These are phyloP conservation scores for Beauveria sp. DNA, from an alignment of 2,329 filamentous ascomycete species.

Conservation along the genomic window DNA sequence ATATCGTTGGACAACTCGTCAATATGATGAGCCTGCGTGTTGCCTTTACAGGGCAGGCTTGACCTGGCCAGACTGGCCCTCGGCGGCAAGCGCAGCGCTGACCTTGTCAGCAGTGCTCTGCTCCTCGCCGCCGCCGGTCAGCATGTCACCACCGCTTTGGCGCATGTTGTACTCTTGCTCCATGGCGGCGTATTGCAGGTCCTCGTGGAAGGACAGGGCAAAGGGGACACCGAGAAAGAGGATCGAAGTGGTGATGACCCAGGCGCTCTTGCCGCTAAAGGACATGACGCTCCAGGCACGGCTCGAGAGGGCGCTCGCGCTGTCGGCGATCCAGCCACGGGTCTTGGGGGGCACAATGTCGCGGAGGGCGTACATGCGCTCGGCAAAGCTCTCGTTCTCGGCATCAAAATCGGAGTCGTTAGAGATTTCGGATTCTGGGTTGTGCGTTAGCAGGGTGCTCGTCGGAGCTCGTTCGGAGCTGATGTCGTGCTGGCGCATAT, in stretches of 20 bases:
- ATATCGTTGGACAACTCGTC: background rate
- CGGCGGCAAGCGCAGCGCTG: conserved; percentile 39
- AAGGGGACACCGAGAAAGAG: conserved; percentile 88
- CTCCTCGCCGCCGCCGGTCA: conserved; percentile 40
- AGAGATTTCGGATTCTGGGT: conserved; percentile 72
- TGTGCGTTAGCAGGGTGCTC: background rate
- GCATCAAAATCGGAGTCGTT: conserved; percentile 66
- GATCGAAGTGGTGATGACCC: conserved; percentile 83
- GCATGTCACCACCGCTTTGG: conserved; percentile 72
- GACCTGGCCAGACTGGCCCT: conserved; percentile 23
- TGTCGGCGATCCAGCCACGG: conserved; percentile 59
- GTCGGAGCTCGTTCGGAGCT: background rate
- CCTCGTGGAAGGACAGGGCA: conserved; percentile 86
- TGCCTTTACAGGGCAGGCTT: conserved; percentile 42
- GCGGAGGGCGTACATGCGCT: conserved; percentile 64
- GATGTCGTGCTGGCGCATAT: background rate
- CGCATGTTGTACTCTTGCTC: conserved; percentile 96
- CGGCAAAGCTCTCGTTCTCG: conserved; percentile 49
- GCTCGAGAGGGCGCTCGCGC: conserved; percentile 44
- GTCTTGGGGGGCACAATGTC: conserved; percentile 70
- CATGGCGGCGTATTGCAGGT: conserved; percentile 95
- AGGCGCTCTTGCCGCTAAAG: conserved; percentile 79
- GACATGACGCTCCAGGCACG: conserved; percentile 47
- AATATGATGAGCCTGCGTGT: background rate
- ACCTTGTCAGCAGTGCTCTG: conserved; percentile 41